Evolutionary conservation across 345 rosid species (phyloP), one percentile per base, ranked within the genome.

Genomic region (Melastoma malabathricum): DNA sequence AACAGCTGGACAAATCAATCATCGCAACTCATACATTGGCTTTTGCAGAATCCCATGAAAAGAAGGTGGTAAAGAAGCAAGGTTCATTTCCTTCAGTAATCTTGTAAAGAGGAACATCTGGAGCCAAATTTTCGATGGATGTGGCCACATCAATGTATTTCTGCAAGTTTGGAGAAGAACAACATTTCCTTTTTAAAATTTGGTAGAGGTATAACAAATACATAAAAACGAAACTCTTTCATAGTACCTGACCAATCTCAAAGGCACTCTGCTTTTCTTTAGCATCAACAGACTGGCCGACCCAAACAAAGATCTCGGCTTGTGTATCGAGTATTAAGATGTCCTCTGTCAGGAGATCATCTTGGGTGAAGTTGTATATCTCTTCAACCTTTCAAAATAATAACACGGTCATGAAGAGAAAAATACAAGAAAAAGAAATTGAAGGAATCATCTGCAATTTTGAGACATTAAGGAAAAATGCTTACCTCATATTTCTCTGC

Each of bases 261-360:
- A 88, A 85, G 62, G 84, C 94, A 73, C 51, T 77, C 71, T 84
- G 89, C 74, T 93, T 93, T 68, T 93, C 94, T 66, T 76, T 81
- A 47, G 86, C 18, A 56, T 88, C 97, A 44, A 73, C 90, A 9
- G 70, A 83, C 47, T 85, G 88, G 50, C 99, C 99, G 72, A 88
- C 83, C 99, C 99, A 93, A 58, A 88, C 80, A 78, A 88, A 93
- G 54, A 88, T 95, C 69, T 88, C 99, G 55, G 93, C 90, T 59
- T 78, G 90, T 31, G 97, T 85, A 68, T 93, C 99, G 41, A 93
- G 85, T 61, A 93, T 68, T 79, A 84, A 64, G 63, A 83, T 70
- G 62, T 93, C 99, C 68, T 93, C 99, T 5, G 97, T 77, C 79
- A 93, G 68, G 34, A 93, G 80, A 64, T 93, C 99, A 69, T 88